Percentiles rank a stretch among this genome's conserved stretches.
phyloP scores from a whole-genome alignment of 164 flowering plant genomes.

The Aristolochia californica region DNA sequence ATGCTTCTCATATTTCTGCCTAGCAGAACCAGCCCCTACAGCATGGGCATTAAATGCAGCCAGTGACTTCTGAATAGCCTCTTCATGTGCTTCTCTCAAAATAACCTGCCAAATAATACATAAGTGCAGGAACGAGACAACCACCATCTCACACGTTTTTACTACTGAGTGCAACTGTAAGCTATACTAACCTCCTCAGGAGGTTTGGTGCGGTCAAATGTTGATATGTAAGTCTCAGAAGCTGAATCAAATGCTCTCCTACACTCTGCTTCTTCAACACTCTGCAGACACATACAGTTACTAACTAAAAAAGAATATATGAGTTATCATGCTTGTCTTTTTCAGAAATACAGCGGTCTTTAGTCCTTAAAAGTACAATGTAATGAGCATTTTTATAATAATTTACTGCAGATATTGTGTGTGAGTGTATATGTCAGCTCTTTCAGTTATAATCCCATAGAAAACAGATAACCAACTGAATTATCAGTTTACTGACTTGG shows the following conservation, averaged over 20 bases:
- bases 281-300: slow-evolving; percentile 32
- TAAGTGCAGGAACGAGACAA: slow-evolving; percentile 12
- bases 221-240: slow-evolving; percentile 67
- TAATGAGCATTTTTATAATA: no score
- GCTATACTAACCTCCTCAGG: slow-evolving; percentile 79
- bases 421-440: background rate
- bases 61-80: slow-evolving; percentile 70
- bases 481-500: no score
- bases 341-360: no score
- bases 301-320: no score
- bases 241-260: slow-evolving; percentile 80
- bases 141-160: background rate
- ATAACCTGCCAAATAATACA: slow-evolving; percentile 33
- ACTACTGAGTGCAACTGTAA: background rate
- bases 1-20: slow-evolving; percentile 82
- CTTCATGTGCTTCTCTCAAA: slow-evolving; percentile 86
- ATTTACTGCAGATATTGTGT: background rate
- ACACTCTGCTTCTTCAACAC: slow-evolving; percentile 99
- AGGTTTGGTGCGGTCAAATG: slow-evolving; percentile 85
- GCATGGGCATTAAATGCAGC: slow-evolving; percentile 63
- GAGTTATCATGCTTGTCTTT: no score
- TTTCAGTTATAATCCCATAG: background rate
- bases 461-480: no score
- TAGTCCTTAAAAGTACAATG: no score
- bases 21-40: slow-evolving; percentile 74